These are phyloP conservation scores for Dothistroma pini DNA, from an alignment of 2,329 filamentous ascomycete genomes.

Conservation along the genomic window DNA sequence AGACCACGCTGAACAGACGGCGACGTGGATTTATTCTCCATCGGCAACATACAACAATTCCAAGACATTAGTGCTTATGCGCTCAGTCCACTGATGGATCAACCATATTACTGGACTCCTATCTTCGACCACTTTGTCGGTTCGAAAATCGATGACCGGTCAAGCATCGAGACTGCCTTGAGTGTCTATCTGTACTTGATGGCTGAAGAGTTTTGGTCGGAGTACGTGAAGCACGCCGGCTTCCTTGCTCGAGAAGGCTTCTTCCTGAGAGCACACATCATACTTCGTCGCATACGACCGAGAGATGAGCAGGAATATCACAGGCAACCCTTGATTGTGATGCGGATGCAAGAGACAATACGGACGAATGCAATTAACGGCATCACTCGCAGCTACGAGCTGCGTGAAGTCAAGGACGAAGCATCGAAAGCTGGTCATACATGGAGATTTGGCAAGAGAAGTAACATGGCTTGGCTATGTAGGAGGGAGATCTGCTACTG, in stretches of 20 bases:
- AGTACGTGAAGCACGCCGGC: not conserved
- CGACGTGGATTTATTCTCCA: too few species aligned
- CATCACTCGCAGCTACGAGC: not conserved
- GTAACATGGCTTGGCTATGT: not conserved
- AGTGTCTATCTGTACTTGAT: not conserved
- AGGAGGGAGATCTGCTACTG: not conserved
- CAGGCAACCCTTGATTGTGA: not conserved
- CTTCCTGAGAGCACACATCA: not conserved
- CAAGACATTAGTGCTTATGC: too few species aligned
- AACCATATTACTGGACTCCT: not conserved
- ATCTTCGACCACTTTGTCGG: not conserved
- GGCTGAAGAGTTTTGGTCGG: not conserved
- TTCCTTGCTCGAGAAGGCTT: not conserved
- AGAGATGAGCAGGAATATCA: not conserved
- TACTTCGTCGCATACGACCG: not conserved
- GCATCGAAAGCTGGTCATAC: not conserved
- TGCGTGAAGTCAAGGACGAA: not conserved
- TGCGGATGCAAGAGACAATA: not conserved
- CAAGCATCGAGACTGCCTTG: not conserved
- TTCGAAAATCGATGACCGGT: not conserved
- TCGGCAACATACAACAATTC: too few species aligned
- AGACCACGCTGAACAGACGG: not conserved
- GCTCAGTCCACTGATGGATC: not conserved
- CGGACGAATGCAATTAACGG: too few species aligned
- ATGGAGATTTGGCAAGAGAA: not conserved